Conservation (phyloP, 148 eudicot species). For the Cornus kousa region DNA sequence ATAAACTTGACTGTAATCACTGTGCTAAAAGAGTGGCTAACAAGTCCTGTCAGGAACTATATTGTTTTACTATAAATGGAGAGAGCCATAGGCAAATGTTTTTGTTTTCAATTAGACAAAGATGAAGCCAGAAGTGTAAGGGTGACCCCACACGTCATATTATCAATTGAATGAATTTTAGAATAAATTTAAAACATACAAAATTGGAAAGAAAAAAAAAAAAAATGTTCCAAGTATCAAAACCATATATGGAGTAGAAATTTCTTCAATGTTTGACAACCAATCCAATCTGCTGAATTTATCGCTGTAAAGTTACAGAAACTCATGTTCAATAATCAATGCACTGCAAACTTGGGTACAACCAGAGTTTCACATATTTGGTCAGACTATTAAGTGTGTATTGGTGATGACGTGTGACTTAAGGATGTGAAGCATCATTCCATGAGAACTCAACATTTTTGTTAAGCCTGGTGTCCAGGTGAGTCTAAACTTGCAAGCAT, state of each 20-base stretch:
- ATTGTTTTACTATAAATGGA: not conserved
- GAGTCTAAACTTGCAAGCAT: no score
- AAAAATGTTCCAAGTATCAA: not conserved
- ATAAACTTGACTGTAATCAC: no score
- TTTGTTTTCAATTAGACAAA: not conserved
- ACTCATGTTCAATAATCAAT: not conserved
- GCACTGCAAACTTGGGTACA: not conserved
- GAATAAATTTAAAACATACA: no score
- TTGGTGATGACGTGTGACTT: not conserved
- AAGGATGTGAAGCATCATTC: not conserved
- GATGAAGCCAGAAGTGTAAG: not conserved
- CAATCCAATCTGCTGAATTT: not conserved
- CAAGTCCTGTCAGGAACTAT: not conserved
- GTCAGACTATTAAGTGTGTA: not conserved
- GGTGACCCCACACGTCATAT: not conserved
- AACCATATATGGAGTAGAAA: not conserved
- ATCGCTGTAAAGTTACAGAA: not conserved
- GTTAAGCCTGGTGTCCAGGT: no score
- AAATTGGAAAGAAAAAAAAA: no score
- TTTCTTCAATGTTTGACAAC: not conserved
- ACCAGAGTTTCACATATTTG: not conserved
- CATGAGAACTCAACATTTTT: not conserved
- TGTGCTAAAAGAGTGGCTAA: no score
- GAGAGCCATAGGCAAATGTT: not conserved
- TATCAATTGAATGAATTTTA: no score